A percentile compares a stretch with the other conserved stretches of the same genome.
These are phyloP conservation scores for Kingdonia uniflora DNA, from an alignment of 164 flowering plant genomes.

Conservation along the genomic window DNA sequence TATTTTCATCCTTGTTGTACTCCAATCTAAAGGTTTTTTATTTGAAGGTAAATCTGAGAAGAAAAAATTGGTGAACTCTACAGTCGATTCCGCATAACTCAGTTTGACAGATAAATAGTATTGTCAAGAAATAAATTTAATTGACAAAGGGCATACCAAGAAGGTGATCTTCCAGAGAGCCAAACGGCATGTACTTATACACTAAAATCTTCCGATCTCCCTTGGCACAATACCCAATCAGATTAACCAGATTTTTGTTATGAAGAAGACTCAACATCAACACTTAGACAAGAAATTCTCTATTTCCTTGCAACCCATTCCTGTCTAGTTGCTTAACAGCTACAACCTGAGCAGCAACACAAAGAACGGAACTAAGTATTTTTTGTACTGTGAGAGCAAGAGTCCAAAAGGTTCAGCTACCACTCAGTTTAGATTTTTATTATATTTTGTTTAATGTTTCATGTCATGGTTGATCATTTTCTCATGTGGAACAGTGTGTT, in stretches of 20 bases:
- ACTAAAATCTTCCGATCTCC: conserved; percentile 43
- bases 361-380: too few species aligned
- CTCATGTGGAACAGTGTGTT: too few species aligned
- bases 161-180: conserved; percentile 31
- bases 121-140: neutral
- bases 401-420: too few species aligned
- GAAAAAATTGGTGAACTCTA: neutral
- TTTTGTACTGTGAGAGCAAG: too few species aligned
- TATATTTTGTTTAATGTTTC: too few species aligned
- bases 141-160: conserved; percentile 28
- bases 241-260: conserved; percentile 32
- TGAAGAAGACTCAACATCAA: conserved; percentile 22
- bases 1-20: conserved; percentile 54
- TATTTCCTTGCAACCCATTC: conserved; percentile 31
- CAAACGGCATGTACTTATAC: conserved; percentile 28
- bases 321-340: conserved; percentile 44
- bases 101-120: neutral
- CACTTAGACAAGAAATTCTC: conserved; percentile 29
- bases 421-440: too few species aligned
- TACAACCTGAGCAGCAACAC: conserved; percentile 20
- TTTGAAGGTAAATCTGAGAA: conserved; percentile 29
- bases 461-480: too few species aligned
- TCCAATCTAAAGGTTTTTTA: conserved; percentile 48
- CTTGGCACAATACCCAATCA: conserved; percentile 38
- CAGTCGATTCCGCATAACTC: too few species aligned